These are phyloP conservation scores for Tolypocladium amazonense DNA, from an alignment of 2,329 filamentous ascomycete species.

Conservation along the genomic window DNA sequence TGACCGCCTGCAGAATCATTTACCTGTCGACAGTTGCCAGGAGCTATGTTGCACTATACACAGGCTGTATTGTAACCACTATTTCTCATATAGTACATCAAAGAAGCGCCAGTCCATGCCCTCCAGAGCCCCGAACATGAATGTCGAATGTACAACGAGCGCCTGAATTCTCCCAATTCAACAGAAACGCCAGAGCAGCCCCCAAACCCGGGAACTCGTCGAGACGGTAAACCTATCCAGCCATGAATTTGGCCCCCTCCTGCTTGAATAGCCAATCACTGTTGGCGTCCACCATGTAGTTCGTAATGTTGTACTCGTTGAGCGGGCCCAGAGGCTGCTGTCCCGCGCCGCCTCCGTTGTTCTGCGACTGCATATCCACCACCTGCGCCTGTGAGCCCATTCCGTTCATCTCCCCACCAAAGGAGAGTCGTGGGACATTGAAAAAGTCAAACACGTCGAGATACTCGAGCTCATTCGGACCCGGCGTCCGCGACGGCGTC, in stretches of 20 bases:
- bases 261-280: constrained; percentile 66
- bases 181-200: neutral
- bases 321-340: constrained; percentile 16
- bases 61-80: neutral
- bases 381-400: constrained; percentile 8
- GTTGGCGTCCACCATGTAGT: constrained; percentile 65
- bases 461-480: constrained; percentile 77
- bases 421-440: constrained; percentile 68
- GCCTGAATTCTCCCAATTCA: neutral
- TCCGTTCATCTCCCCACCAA: constrained; percentile 26
- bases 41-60: neutral
- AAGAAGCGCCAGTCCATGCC: neutral
- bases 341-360: constrained; percentile 9
- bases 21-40: no score
- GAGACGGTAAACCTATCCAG: neutral
- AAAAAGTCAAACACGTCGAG: constrained; percentile 92
- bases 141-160: neutral
- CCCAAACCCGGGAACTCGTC: neutral
- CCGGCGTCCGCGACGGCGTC: constrained; percentile 58
- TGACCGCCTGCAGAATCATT: no score
- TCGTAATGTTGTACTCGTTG: constrained; percentile 68
- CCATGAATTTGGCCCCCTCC: constrained; percentile 20
- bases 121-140: neutral
- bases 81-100: neutral
- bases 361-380: constrained; percentile 17